Evolutionary conservation across 176 grass and related monocot species (phyloP), one percentile per base, ranked within the genome.

Genomic region (Saccharum officinarum): DNA sequence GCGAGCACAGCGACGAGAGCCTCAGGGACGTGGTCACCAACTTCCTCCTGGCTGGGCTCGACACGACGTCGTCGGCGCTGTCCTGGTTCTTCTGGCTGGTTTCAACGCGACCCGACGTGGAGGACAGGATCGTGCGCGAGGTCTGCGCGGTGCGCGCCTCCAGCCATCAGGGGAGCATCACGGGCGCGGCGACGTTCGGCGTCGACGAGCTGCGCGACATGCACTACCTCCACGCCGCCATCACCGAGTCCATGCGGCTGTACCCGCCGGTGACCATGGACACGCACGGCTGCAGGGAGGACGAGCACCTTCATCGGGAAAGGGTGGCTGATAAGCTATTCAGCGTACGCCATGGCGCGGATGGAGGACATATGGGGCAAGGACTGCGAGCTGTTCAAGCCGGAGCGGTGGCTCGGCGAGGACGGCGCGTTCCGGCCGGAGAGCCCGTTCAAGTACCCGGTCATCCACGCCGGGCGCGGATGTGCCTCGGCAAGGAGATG

Each of bases 1-100:
- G 52, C 1, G 82, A 92, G 49, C 69, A 89, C 50, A 87, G 67
- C 26, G 73, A 92, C 2, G 83, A 90, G 81, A 86, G 66, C 86
- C 85, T 97, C 46, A 82, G 87, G 13, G 85, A 94, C 57, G 82
- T 92, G 8, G 86, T 97, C 14, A 89, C 85, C 69, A 94, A 87
- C 84, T 92, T 97, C 88, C 55, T 97, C 67, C 18, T 90, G 4
- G 92, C 92, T 15, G 86, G 94, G 16, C 87, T 92, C 36, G 94
- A 94, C 78, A 94, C 92, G 22, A 97, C 94, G 33, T 93, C 94
- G 1, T 90, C 92, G 1, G 94, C 92, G 10, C 74, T 94, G 25
- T 73, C 94, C 49, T 94, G 94, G 92, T 97, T 97, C 89, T 92
- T 97, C 81, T 97, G 94, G 94, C 30, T 94, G 10, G 28, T 92